Conservation (phyloP, 202 grass and related monocot species). For the Panicum hallii region DNA sequence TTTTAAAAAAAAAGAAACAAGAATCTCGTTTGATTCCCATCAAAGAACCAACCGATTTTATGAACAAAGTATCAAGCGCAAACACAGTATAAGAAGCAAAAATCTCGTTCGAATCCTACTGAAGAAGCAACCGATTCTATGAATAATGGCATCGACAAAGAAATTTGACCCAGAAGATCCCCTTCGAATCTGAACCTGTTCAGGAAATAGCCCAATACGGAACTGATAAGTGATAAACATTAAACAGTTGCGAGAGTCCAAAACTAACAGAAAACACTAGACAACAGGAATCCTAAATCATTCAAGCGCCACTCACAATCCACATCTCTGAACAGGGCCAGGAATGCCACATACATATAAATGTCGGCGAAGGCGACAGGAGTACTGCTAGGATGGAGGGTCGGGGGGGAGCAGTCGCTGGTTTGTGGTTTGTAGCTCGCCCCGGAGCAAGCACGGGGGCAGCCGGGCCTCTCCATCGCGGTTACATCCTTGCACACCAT, state of each 20-base stretch:
- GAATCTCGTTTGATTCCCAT: neutral
- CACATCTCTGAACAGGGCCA: neutral
- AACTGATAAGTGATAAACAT: neutral
- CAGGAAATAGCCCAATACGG: neutral
- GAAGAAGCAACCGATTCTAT: neutral
- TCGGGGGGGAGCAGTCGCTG: neutral
- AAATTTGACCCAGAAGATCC: too few relatives aligned
- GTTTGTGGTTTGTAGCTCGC: neutral
- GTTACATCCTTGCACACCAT: neutral
- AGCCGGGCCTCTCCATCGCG: neutral
- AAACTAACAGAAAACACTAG: neutral
- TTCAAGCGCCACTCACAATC: neutral
- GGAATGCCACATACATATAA: neutral
- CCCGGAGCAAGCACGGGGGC: neutral
- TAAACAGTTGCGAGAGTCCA: neutral
- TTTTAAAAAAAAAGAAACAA: too few relatives aligned
- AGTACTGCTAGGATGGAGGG: neutral
- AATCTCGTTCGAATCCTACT: too few relatives aligned
- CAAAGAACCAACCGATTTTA: neutral
- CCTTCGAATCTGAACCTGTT: neutral
- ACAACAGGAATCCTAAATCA: neutral
- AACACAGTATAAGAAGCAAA: neutral
- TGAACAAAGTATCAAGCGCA: neutral
- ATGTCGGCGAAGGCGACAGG: neutral
- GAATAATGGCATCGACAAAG: too few relatives aligned